Conservation (phyloP, 495 filamentous ascomycete genomes). For the Daldinia grandis region DNA sequence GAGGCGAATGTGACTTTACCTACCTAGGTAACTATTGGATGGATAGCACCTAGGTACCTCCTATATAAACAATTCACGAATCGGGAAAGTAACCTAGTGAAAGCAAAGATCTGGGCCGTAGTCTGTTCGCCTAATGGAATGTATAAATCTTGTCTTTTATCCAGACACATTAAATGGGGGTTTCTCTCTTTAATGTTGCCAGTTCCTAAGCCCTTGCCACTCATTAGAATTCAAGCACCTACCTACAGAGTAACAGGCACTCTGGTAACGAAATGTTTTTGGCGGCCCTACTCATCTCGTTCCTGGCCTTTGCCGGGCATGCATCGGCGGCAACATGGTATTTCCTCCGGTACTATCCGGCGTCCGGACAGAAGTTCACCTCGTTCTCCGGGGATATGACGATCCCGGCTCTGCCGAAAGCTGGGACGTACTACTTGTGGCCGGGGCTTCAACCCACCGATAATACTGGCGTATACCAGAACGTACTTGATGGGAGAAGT, state of each 20-base stretch:
- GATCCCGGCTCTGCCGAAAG: constrained; percentile 48
- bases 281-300: constrained; percentile 12
- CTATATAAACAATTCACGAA: background rate
- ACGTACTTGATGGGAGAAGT: constrained; percentile 52
- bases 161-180: constrained; percentile 1
- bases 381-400: constrained; percentile 52
- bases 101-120: constrained; percentile 12
- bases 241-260: too few species aligned
- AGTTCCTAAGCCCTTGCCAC: too few species aligned
- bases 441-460: constrained; percentile 54
- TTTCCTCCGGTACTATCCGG: constrained; percentile 49
- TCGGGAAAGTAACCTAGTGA: background rate
- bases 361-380: constrained; percentile 47
- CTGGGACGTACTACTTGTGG: constrained; percentile 54
- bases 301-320: constrained; percentile 35
- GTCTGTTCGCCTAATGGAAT: background rate
- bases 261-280: constrained; percentile 42
- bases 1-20: constrained; percentile 7
- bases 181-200: too few species aligned
- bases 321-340: constrained; percentile 47
- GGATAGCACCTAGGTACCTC: constrained; percentile 5
- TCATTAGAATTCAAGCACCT: too few species aligned
- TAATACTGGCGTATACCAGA: constrained; percentile 53
- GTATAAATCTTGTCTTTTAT: constrained; percentile 26
- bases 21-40: background rate